Conservation (phyloP, 2,329 filamentous ascomycete genomes). For the Fusarium sp. region DNA sequence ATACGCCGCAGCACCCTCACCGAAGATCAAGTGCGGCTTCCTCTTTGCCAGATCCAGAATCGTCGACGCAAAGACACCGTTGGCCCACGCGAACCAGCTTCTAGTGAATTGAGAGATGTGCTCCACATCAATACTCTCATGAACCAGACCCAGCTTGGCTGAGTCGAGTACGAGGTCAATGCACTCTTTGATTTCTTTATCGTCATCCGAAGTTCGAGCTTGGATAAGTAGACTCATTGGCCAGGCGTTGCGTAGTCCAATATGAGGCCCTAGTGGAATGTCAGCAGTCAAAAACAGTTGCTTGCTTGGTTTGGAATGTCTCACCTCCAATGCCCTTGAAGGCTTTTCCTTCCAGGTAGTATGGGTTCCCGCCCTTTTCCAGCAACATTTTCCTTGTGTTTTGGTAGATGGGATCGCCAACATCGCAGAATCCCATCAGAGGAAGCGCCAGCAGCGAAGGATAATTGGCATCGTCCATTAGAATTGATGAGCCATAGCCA, state of each 20-base stretch:
- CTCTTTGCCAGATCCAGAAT: constrained; percentile 88
- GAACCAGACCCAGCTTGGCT: constrained; percentile 80
- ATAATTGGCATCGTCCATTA: constrained; percentile 92
- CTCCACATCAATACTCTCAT: constrained; percentile 92
- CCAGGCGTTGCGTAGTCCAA: constrained; percentile 92
- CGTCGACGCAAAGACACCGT: constrained; percentile 93
- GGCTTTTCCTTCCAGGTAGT: constrained; percentile 78
- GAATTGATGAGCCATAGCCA: constrained; percentile 80
- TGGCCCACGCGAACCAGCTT: constrained; percentile 98
- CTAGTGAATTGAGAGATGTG: constrained; percentile 73
- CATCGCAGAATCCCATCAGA: constrained; percentile 76
- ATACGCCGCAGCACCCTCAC: constrained; percentile 68
- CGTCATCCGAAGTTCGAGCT: constrained; percentile 85
- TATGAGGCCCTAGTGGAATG: constrained; percentile 63
- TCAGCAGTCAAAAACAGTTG: constrained; percentile 11
- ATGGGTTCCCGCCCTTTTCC: constrained; percentile 81
- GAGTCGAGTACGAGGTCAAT: constrained; percentile 78
- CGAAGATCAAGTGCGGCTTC: constrained; percentile 89
- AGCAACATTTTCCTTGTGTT: constrained; percentile 87
- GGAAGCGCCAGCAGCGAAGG: constrained; percentile 82
- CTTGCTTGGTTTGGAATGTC: constrained; percentile 28
- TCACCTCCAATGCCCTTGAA: constrained; percentile 90
- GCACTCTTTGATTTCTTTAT: constrained; percentile 80
- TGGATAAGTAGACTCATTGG: constrained; percentile 95
- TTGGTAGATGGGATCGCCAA: constrained; percentile 75